Evolutionary conservation across 2,329 filamentous ascomycete genomes (phyloP).

Genomic region (Trichoderma citrinoviride): DNA sequence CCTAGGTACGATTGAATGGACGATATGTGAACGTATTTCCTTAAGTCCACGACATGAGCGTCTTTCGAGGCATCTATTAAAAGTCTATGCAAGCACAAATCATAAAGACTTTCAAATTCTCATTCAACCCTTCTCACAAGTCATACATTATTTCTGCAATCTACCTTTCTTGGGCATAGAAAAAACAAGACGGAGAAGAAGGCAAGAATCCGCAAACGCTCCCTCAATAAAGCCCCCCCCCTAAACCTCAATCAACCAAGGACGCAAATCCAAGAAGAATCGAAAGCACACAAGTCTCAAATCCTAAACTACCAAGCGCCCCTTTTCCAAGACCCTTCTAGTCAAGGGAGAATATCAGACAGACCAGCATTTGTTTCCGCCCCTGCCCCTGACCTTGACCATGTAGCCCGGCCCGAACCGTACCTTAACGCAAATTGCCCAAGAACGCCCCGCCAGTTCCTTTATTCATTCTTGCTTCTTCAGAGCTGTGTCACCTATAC

Average conservation of each 20-base stretch:
- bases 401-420: constrained; percentile 9
- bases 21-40: background rate
- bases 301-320: constrained; percentile 8
- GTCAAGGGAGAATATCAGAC: constrained; percentile 8
- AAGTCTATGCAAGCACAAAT: too few species aligned
- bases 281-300: background rate
- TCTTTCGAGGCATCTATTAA: too few species aligned
- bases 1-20: too few species aligned
- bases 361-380: background rate
- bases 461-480: constrained; percentile 1
- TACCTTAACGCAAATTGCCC: constrained; percentile 7
- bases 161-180: background rate
- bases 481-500: background rate
- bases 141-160: constrained; percentile 12
- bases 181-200: background rate
- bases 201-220: background rate
- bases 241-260: background rate
- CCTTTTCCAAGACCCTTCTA: constrained; percentile 5
- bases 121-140: background rate
- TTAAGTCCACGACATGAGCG: background rate
- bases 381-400: constrained; percentile 15
- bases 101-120: background rate
- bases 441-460: constrained; percentile 10
- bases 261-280: background rate
- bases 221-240: background rate